Evolutionary conservation across 192 early-diverging fungal genomes (phyloP).

Genomic region (Coemansia sp.): DNA sequence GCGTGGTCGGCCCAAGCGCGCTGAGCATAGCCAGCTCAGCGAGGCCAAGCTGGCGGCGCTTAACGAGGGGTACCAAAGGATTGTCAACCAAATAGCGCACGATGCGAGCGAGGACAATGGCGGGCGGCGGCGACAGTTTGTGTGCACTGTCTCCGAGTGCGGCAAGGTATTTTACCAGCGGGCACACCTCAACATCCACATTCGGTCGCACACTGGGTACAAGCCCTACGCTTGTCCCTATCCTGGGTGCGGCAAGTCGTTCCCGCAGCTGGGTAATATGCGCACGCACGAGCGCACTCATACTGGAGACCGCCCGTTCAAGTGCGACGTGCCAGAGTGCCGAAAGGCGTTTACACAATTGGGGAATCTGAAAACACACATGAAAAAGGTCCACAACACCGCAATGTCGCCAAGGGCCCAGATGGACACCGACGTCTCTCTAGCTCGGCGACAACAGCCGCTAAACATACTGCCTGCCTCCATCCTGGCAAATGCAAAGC

Average conservation of each 20-base stretch:
- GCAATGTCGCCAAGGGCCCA: slow-evolving; percentile 8
- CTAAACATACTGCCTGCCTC: not conserved
- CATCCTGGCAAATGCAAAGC: slow-evolving; percentile 2
- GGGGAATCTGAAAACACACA: slow-evolving; percentile 66
- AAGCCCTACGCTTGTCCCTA: slow-evolving; percentile 63
- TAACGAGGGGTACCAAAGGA: slow-evolving; percentile 36
- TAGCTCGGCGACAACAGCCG: not conserved
- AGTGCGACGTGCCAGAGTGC: slow-evolving; percentile 68
- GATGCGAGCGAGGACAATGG: slow-evolving; percentile 49
- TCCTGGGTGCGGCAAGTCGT: slow-evolving; percentile 76
- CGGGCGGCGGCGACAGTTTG: slow-evolving; percentile 48
- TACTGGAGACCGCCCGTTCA: slow-evolving; percentile 74
- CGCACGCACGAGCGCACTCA: slow-evolving; percentile 85
- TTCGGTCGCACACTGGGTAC: slow-evolving; percentile 59
- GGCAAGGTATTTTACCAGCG: slow-evolving; percentile 70
- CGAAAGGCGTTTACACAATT: slow-evolving; percentile 75
- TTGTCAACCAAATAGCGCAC: slow-evolving; percentile 48
- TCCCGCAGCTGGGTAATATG: slow-evolving; percentile 81
- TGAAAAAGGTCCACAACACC: slow-evolving; percentile 46
- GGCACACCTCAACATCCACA: slow-evolving; percentile 77
- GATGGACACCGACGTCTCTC: not conserved
- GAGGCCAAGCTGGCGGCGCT: slow-evolving; percentile 18
- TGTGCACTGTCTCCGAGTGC: slow-evolving; percentile 59
- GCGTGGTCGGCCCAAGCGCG: slow-evolving; percentile 47
- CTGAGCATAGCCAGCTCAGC: slow-evolving; percentile 22